Conservation (phyloP, 176 grass and related monocot genomes). For the Hordeum vulgare region MorexV3_pseudomolecules_assembly NC_058520.1:542834734-542835233, state of each 20-base stretch:
- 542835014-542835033: background rate
- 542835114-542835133: too few species aligned
- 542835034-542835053: too few species aligned
- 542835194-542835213: too few species aligned
- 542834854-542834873: background rate
- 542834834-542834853: background rate
- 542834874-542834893: background rate
- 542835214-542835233: too few species aligned
- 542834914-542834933: background rate
- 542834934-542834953: background rate
- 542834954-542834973: background rate
- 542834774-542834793: background rate
- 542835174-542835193: too few species aligned
- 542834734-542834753: background rate
- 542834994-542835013: background rate
- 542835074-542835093: too few species aligned
- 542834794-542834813: background rate
- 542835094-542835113: too few species aligned
- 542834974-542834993: background rate
- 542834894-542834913: background rate
- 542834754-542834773: background rate
- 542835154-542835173: too few species aligned
- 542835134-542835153: too few species aligned
- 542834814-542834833: background rate
- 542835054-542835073: too few species aligned